These are phyloP conservation scores for Stentor roeselii DNA, from an alignment of 73 alveolate genomes.

Conservation along the genomic window DNA sequence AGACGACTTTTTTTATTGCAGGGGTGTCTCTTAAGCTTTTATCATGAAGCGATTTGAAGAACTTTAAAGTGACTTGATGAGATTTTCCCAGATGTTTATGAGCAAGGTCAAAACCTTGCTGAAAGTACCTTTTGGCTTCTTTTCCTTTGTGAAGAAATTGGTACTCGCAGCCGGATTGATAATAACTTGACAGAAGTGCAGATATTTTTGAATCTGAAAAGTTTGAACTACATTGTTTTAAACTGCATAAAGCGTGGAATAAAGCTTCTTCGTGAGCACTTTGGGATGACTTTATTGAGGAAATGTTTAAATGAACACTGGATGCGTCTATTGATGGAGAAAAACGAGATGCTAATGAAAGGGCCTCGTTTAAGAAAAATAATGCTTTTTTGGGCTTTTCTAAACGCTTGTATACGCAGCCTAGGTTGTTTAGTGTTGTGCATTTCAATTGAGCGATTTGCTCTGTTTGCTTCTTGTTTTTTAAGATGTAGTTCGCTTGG, in stretches of 20 bases:
- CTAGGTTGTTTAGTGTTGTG: slow-evolving; percentile 7
- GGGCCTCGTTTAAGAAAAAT: not conserved
- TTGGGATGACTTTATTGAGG: slow-evolving; percentile 68
- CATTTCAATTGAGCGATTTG: not conserved
- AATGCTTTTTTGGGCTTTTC: not conserved
- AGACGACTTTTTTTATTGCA: no score
- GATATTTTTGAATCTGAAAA: not conserved
- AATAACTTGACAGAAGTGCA: not conserved
- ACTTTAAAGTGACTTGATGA: not conserved
- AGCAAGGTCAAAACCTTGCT: not conserved
- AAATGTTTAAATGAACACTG: slow-evolving; percentile 79
- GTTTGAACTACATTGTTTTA: not conserved
- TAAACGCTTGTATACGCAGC: not conserved
- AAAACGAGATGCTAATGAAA: not conserved
- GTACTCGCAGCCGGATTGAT: not conserved
- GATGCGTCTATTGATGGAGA: slow-evolving; percentile 29
- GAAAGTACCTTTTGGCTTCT: not conserved
- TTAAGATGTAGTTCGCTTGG: not conserved
- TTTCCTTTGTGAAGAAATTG: not conserved
- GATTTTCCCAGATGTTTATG: not conserved
- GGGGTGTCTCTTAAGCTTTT: not conserved
- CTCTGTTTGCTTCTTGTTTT: not conserved
- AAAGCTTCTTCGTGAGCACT: slow-evolving; percentile 74
- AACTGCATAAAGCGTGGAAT: slow-evolving; percentile 55
- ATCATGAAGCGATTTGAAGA: not conserved